Conservation (phyloP, 2,329 filamentous ascomycete species). For the Fusarium sp. region DNA sequence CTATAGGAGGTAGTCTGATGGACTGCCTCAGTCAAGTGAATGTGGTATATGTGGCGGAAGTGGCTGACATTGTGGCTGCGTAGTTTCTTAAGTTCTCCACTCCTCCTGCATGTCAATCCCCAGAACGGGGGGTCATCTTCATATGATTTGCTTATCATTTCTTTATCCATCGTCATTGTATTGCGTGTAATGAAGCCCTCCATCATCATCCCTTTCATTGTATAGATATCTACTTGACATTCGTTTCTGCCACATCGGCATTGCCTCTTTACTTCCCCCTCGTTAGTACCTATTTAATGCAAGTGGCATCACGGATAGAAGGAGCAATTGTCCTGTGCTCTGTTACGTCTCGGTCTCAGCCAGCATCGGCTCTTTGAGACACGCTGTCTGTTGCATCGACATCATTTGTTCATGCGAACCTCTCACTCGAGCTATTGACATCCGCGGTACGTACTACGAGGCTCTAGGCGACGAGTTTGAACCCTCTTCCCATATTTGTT, state of each 20-base stretch:
- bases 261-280: neutral
- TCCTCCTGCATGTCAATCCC: slow-evolving; percentile 23
- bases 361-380: slow-evolving; percentile 37
- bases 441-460: slow-evolving; percentile 31
- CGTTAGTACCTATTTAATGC: neutral
- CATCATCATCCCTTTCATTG: slow-evolving; percentile 5
- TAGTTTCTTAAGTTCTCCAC: slow-evolving; percentile 14
- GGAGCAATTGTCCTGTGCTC: slow-evolving; percentile 1
- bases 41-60: slow-evolving; percentile 7
- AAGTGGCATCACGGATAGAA: slow-evolving; percentile 1
- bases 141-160: slow-evolving; percentile 31
- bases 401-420: slow-evolving; percentile 25
- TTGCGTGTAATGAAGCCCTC: slow-evolving; percentile 7
- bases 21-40: neutral
- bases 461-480: slow-evolving; percentile 8
- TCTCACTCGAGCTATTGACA: slow-evolving; percentile 23
- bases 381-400: slow-evolving; percentile 42
- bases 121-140: slow-evolving; percentile 12
- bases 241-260: slow-evolving; percentile 8
- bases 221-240: slow-evolving; percentile 7
- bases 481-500: neutral
- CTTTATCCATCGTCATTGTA: slow-evolving; percentile 20
- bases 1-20: neutral
- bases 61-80: slow-evolving; percentile 12
- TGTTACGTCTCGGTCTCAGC: slow-evolving; percentile 16